phyloP scores from a whole-genome alignment of 1,284 basidiomycete genomes.

The Schizophyllum commune region DNA sequence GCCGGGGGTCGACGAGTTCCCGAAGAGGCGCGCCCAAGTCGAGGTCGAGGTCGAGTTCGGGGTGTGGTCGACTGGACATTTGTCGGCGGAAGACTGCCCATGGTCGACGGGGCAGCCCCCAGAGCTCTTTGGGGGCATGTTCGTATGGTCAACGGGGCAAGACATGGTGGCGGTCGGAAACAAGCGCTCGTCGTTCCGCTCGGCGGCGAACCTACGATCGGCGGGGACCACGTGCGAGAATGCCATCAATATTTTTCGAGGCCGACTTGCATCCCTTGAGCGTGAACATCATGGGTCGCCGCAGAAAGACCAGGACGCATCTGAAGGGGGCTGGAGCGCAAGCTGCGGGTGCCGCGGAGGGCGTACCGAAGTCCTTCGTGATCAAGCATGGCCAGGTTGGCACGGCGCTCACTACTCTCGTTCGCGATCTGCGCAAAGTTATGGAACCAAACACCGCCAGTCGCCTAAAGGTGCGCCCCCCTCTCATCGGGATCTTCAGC shows the following conservation, averaged over 20 bases:
- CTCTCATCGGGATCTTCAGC: background rate
- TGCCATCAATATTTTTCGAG: background rate
- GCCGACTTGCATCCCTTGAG: background rate
- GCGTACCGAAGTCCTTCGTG: slow-evolving; percentile 73
- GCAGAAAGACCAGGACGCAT: slow-evolving; percentile 84
- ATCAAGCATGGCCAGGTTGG: slow-evolving; percentile 95
- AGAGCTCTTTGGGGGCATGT: background rate
- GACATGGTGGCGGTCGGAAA: background rate
- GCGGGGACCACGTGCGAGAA: background rate
- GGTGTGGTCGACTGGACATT: slow-evolving; percentile 53
- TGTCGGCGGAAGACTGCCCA: slow-evolving; percentile 20
- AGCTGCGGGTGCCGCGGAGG: slow-evolving; percentile 24
- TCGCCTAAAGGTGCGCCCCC: slow-evolving; percentile 64
- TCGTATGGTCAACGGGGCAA: background rate
- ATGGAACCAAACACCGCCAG: slow-evolving; percentile 99
- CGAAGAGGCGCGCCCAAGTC: slow-evolving; percentile 44
- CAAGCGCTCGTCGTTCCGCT: background rate
- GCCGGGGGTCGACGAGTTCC: slow-evolving; percentile 18
- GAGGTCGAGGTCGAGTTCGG: slow-evolving; percentile 38
- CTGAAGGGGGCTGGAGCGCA: slow-evolving; percentile 50
- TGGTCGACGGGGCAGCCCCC: slow-evolving; percentile 56
- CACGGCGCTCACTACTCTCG: slow-evolving; percentile 79
- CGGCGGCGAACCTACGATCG: background rate
- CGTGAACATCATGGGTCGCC: slow-evolving; percentile 51
- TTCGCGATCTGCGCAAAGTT: slow-evolving; percentile 87